phyloP scores from a whole-genome alignment of 2,329 filamentous ascomycete species.

The Clarireedia sp. region DNA sequence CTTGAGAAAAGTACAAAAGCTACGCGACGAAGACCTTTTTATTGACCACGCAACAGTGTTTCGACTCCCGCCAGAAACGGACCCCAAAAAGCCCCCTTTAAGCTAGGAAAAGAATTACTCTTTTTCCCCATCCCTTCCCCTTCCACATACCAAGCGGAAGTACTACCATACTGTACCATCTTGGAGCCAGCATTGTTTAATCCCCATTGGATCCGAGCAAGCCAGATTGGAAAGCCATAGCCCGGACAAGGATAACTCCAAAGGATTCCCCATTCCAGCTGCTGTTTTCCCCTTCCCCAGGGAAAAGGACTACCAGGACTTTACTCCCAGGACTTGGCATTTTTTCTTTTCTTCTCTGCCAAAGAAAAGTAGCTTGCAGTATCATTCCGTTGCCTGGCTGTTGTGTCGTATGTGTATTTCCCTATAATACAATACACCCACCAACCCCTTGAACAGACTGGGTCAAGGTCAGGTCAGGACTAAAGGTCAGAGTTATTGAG shows the following conservation, averaged over 20 bases:
- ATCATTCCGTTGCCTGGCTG: background rate
- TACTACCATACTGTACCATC: background rate
- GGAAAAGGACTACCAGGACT: background rate
- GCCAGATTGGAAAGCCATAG: background rate
- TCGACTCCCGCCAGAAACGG: background rate
- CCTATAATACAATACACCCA: background rate
- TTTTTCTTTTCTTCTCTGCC: background rate
- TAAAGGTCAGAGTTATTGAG: background rate
- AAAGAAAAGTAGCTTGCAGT: background rate
- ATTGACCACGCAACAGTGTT: background rate
- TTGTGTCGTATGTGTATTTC: background rate
- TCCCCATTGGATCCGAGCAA: background rate
- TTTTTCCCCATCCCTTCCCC: background rate
- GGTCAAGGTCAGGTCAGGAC: background rate
- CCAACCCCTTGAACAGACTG: background rate
- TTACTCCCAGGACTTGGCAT: background rate
- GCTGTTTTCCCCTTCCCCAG: background rate
- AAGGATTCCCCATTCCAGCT: background rate
- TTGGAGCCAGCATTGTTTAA: too few relatives aligned
- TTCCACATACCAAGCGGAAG: background rate
- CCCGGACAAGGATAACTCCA: slow-evolving; percentile 1
- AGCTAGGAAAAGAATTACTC: background rate
- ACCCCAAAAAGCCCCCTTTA: background rate
- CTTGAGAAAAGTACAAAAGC: slow-evolving; percentile 2
- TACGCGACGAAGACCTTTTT: background rate